Evolutionary conservation across 2,329 filamentous ascomycete species (phyloP).

Genomic region (Aureobasidium mangrovei): DNA sequence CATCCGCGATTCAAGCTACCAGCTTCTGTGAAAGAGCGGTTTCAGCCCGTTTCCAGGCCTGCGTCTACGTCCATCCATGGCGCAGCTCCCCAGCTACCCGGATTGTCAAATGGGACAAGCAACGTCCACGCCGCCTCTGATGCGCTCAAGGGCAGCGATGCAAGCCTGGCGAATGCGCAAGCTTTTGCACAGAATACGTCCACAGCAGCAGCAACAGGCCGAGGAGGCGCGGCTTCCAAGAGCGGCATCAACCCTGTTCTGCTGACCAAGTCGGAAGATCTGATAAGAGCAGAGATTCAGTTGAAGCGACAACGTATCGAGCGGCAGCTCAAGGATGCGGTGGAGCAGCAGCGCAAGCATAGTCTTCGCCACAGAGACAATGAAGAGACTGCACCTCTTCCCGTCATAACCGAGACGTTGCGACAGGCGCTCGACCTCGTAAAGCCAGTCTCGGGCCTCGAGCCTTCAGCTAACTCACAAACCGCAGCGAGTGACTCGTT

Average conservation of each 20-base stretch:
- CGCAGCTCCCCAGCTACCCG: slow-evolving; percentile 2
- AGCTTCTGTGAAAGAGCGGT: slow-evolving; percentile 39
- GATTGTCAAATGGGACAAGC: neutral
- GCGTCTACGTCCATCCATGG: neutral
- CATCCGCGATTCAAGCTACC: slow-evolving; percentile 56
- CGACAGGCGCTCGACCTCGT: slow-evolving; percentile 61
- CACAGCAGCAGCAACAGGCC: neutral
- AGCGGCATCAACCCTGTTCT: slow-evolving; percentile 69
- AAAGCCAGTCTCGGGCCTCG: slow-evolving; percentile 55
- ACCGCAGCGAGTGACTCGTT: slow-evolving; percentile 68
- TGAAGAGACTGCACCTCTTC: slow-evolving; percentile 37
- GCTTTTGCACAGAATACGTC: slow-evolving; percentile 1
- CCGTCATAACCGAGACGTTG: slow-evolving; percentile 37
- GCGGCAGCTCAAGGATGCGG: slow-evolving; percentile 64
- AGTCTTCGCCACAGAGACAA: slow-evolving; percentile 41
- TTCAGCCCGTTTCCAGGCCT: neutral
- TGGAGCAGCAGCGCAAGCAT: slow-evolving; percentile 51
- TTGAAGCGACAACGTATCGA: slow-evolving; percentile 76
- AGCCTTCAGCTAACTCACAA: slow-evolving; percentile 47
- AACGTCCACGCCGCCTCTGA: neutral
- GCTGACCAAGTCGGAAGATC: slow-evolving; percentile 75
- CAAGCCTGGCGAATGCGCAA: neutral
- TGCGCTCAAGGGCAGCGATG: neutral
- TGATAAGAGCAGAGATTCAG: slow-evolving; percentile 73
- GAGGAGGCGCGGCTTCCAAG: neutral